Conservation (phyloP, 257 asterid genomes). For the Solanum rostratum region DNA sequence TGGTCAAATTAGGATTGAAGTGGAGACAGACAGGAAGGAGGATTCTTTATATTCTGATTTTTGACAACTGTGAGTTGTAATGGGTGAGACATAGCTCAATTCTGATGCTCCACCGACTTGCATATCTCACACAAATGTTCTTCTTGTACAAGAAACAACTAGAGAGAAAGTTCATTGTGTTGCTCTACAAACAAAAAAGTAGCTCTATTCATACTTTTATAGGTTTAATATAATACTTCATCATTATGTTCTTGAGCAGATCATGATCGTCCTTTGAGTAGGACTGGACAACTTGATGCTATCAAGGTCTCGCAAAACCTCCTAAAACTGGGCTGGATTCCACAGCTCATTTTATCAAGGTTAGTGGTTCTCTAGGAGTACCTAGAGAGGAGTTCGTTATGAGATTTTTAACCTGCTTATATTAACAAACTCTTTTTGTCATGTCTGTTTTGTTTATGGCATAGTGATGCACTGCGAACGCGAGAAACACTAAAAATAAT, state of each 20-base stretch:
- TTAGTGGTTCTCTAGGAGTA: constrained; percentile 4
- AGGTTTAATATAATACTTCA: not conserved
- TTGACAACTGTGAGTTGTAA: not conserved
- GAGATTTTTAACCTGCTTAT: not conserved
- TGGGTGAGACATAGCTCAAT: not conserved
- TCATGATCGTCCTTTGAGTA: constrained; percentile 93
- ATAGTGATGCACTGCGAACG: constrained; percentile 84
- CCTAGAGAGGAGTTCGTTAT: not conserved
- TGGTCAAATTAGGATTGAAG: not conserved
- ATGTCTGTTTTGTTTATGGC: constrained; percentile 8
- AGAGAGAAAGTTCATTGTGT: not conserved
- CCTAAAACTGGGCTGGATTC: constrained; percentile 79
- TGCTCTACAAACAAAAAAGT: not conserved
- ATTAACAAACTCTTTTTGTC: not conserved
- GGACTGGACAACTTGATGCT: constrained; percentile 74
- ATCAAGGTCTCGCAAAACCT: constrained; percentile 60
- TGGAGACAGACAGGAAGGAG: not conserved
- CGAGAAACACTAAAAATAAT: constrained; percentile 72
- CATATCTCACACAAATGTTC: not conserved
- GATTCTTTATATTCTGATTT: not conserved
- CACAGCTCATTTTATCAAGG: constrained; percentile 81
- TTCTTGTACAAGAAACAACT: not conserved
- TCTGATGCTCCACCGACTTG: not conserved
- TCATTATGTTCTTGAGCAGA: constrained; percentile 25
- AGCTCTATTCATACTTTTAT: not conserved